Evolutionary conservation across 1,284 basidiomycete genomes (phyloP), one percentile per base, ranked within the genome.

Genomic region (Ceratobasidium sp.): DNA sequence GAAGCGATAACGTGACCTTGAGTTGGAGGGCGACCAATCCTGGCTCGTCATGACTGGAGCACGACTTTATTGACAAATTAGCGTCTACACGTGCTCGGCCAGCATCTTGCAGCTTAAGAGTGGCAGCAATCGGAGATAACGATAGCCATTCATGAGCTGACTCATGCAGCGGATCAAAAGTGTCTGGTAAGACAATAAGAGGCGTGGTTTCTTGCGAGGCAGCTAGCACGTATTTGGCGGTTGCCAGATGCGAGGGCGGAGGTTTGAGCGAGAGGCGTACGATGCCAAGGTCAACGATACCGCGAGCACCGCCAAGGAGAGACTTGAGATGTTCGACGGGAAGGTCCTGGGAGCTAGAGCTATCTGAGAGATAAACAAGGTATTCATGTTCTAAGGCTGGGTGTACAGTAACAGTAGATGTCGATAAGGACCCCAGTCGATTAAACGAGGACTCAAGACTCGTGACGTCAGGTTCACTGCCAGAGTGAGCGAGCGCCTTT

Each of bases 321-420:
- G 58, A 43, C n/a, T 16, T 43, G 58, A 61, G 43, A 14, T 38
- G 30, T 44, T 61, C 41, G 30, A 41, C 14, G 38, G 41, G 46
- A 61, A 43, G 18, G 4, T 44, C n/a, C 9, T 26, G 13, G 11
- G 58, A 43, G 38, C 18, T 11, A 21, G 58, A 35, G 23, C 30
- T 44, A 13, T 61, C 41, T 35, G 58, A 61, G 23, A 61, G 14
- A 23, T 61, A 61, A 44, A 61, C 46, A 38, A 61, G 23, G 41
- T 61, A 61, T 61, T 61, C 58, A 18, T 61, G 58, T 61, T 43
- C 58, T 23, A 61, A 43, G 35, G 41, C 58, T 28, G 35, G 41
- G 21, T 44, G 13, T 11, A 18, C 38, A 13, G 57, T 43, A 9
- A 38, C 16, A 23, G 35, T 21, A 43, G 7, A 9, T 21, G 30